These are phyloP conservation scores for Vaccinium vitisidaea DNA, from an alignment of 148 eudicot species.

Conservation along the genomic window DNA sequence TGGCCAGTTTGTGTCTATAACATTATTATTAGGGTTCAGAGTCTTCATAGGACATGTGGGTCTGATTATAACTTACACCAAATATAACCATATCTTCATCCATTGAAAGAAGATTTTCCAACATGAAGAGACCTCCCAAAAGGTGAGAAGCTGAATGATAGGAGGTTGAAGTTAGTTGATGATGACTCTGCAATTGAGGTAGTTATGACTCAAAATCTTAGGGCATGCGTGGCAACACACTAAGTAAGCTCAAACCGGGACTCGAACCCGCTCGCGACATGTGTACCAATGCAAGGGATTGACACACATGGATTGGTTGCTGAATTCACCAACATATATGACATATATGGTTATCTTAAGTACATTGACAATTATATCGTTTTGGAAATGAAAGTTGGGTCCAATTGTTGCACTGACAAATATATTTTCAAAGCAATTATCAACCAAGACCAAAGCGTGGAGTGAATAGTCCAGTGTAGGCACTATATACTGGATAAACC, in stretches of 20 bases:
- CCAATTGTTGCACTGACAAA: neutral
- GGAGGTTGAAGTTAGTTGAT: neutral
- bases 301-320: neutral
- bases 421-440: neutral
- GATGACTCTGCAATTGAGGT: neutral
- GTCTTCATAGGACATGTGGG: neutral
- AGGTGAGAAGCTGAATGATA: neutral
- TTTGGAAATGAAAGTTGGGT: neutral
- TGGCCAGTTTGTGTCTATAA: neutral
- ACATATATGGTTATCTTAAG: neutral
- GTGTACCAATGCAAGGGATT: neutral
- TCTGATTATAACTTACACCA: slow-evolving; percentile 11
- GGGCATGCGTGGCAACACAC: neutral
- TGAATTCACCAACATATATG: neutral
- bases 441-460: too few species aligned
- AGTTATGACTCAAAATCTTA: neutral
- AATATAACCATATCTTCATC: neutral
- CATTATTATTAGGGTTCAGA: neutral
- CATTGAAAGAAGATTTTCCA: neutral
- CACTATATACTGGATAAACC: too few species aligned
- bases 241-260: neutral
- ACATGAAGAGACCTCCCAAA: neutral
- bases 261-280: neutral
- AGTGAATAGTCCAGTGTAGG: too few species aligned
- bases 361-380: neutral